Evolutionary conservation across 805 yeast species (phyloP), one percentile per base, ranked within the genome.

Genomic region (Tetrapisispora nanseiensis): DNA sequence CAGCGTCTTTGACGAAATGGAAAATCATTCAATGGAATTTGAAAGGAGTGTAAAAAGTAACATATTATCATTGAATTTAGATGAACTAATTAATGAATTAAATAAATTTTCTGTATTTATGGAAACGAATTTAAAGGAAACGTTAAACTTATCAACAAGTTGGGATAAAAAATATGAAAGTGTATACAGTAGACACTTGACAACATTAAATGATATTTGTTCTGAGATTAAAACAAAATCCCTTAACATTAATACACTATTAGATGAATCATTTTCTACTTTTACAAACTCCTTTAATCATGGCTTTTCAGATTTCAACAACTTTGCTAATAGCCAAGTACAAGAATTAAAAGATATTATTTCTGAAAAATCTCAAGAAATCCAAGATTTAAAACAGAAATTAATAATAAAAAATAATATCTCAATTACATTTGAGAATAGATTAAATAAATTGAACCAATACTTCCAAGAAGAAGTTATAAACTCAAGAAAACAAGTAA

Each of bases 381-480:
- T 45, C 10, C 9, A 35, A 30, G 27, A 40, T 21, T 34, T 52
- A 32, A 44, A 49, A 34, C 28, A 44, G 4, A 41, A 49, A 16
- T 28, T 52, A 13, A 21, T 23, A 19, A 24, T 26, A 5, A 49
- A 51, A 33, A 45, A 46, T 24, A 37, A 37, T 4, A 39, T 30
- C 3, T 26, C 43, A 6, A 38, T 43, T 16, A 34, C 42, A 6
- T 39, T 46, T 0, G 37, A 47, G 24, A 37, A 37, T n/a, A 39
- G 46, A 23, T 13, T 51, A n/a, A 27, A 39, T 16, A 15, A 27
- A 2, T 28, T 53, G 15, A 37, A 46, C 28, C 9, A 32, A 2
- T 53, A 46, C 37, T 49, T 49, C 15, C 15, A 47, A 18, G 44
- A 44, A 1, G 32, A 49, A 30, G 41, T 54, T 11, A 27, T 34